Percentiles rank a stretch among this genome's conserved stretches.
Evolutionary conservation across 331 rosid species (phyloP).

Genomic region (Quercus lobata): DNA sequence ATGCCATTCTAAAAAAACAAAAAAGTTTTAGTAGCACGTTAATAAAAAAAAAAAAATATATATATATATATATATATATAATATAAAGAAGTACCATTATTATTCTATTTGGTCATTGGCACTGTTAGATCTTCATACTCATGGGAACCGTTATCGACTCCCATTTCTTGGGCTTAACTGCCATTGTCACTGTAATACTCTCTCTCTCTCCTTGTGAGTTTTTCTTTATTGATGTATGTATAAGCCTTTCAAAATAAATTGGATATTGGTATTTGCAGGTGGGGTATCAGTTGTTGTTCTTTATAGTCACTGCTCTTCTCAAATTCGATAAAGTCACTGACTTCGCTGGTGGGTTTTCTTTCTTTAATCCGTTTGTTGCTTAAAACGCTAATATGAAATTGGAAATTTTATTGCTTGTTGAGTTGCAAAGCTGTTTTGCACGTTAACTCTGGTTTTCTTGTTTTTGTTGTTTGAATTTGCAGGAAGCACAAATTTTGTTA

Average conservation of each 20-base stretch:
- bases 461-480: background rate
- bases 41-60: too few species aligned
- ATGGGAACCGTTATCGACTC: constrained; percentile 82
- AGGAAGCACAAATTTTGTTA: constrained; percentile 93
- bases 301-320: constrained; percentile 86
- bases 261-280: constrained; percentile 35
- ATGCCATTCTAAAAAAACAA: too few species aligned
- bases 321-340: constrained; percentile 95
- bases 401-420: background rate
- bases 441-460: background rate
- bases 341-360: constrained; percentile 64
- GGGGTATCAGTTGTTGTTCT: constrained; percentile 71
- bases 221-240: background rate
- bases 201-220: background rate
- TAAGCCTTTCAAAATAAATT: background rate
- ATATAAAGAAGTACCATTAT: too few species aligned
- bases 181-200: constrained; percentile 64
- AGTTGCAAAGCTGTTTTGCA: background rate
- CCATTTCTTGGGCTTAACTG: constrained; percentile 82
- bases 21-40: too few species aligned
- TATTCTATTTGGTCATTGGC: too few species aligned
- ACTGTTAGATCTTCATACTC: background rate
- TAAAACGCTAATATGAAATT: background rate
- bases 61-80: too few species aligned
- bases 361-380: background rate